Evolutionary conservation across 2,329 filamentous ascomycete genomes (phyloP), one percentile per base, ranked within the genome.

Genomic region (Geosmithia putterillii): DNA sequence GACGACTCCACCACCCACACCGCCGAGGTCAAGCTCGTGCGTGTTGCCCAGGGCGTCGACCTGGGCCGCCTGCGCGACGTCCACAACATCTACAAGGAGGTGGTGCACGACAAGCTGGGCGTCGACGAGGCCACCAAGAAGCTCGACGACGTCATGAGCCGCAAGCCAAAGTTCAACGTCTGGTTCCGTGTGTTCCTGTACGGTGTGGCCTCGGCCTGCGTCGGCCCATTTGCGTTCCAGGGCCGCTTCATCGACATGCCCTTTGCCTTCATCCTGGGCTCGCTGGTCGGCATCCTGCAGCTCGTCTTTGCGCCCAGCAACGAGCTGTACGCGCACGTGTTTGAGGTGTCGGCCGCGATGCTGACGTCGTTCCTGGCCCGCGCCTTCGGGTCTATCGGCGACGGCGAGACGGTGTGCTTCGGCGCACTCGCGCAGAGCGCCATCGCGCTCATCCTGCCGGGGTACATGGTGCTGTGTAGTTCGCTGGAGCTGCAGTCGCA

Each of bases 161-260:
- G 62, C 4, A 64, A 67, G 38, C 52, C 58, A 41, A 73, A 74
- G 50, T 74, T 69, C 47, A 61, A 61, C 35, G 60, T 63, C 7
- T 75, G 71, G 73, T 50, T 74, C 18, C 65, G 69, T 2, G 77
- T 94, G 1, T 59, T 79, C 1, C 64, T 87, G 25, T 89, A 86
- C 51, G 87, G 87, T 0, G 62, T 88, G 6, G 86, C 86, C 2
- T 86, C 83, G 12, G 81, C 79, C 0, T 75, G 70, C 7, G 86
- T 92, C 1, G 86, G 83, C 0, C 85, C 85, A 0, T 92, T 92
- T 53, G 85, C 83, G 3, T 94, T 92, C 54, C 68, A 79, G 44
- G 84, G 83, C 3, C 75, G 85, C 3, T 76, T 81, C 36, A 82
- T 90, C 52, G 87, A 94, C 56, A 65, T 92, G 46, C 85, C 85